Percentiles rank a stretch among this genome's conserved stretches.
phyloP scores from a whole-genome alignment of 345 rosid species.

The Dimocarpus longan region DNA sequence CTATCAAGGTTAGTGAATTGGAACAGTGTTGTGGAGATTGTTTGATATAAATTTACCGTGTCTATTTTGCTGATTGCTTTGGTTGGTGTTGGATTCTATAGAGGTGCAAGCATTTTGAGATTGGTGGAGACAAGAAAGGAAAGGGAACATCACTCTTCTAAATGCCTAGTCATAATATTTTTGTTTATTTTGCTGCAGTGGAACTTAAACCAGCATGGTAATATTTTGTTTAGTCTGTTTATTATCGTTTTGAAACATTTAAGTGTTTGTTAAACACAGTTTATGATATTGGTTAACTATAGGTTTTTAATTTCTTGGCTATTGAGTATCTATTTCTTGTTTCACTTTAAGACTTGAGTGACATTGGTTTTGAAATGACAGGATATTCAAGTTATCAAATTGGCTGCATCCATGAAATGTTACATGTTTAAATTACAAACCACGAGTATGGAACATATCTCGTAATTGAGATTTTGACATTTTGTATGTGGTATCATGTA shows the following conservation, averaged over 20 bases:
- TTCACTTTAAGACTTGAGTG: too few species aligned
- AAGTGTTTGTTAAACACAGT: neutral
- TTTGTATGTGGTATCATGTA: too few species aligned
- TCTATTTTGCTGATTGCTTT: neutral
- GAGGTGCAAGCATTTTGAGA: conserved; percentile 81
- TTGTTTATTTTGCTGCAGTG: conserved; percentile 21
- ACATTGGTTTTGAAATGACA: too few species aligned
- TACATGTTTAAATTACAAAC: too few species aligned
- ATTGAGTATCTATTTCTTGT: too few species aligned
- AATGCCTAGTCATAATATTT: too few species aligned
- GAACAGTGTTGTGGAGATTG: neutral
- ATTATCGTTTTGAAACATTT: neutral
- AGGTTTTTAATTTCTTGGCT: too few species aligned
- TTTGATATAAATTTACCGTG: neutral
- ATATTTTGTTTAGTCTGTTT: neutral
- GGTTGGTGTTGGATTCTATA: conserved; percentile 16
- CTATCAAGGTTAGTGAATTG: conserved; percentile 51
- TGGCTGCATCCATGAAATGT: too few species aligned
- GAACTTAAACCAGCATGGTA: neutral
- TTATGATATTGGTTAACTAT: neutral
- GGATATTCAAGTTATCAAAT: too few species aligned
- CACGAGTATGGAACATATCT: too few species aligned
- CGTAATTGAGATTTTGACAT: too few species aligned
- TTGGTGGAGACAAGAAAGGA: conserved; percentile 76
- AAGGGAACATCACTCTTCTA: too few species aligned